Evolutionary conservation across 345 rosid genomes (phyloP).

Genomic region (Carallia pectinifolia): DNA sequence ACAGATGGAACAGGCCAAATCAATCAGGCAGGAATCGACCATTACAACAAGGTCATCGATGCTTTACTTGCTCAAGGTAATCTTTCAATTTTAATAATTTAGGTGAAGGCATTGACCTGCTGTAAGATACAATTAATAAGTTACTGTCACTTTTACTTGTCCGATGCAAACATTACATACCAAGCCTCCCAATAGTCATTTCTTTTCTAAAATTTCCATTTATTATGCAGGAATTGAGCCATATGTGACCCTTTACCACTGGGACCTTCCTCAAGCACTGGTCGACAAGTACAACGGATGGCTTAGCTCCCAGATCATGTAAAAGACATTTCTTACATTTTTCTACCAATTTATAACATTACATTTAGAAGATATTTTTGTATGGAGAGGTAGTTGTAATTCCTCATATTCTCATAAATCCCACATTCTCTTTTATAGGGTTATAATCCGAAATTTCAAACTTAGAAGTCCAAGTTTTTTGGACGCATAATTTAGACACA

Average conservation of each 20-base stretch:
- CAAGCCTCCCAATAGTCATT: not conserved
- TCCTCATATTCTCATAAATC: too few species aligned
- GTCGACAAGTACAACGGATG: constrained; percentile 77
- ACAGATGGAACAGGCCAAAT: constrained; percentile 76
- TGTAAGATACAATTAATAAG: not conserved
- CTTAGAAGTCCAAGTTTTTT: too few species aligned
- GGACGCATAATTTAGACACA: too few species aligned
- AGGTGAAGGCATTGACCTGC: not conserved
- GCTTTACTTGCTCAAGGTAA: constrained; percentile 76
- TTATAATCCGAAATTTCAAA: too few species aligned
- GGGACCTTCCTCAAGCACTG: constrained; percentile 98
- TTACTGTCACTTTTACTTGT: not conserved
- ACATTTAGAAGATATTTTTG: too few species aligned
- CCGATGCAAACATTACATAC: not conserved
- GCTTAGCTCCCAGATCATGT: constrained; percentile 76
- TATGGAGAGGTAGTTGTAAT: too few species aligned
- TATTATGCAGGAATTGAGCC: constrained; percentile 71
- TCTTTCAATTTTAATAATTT: not conserved
- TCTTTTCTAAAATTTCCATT: not conserved
- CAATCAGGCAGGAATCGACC: constrained; percentile 89
- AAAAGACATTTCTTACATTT: constrained; percentile 6
- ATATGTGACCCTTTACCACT: constrained; percentile 83
- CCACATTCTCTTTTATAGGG: too few species aligned
- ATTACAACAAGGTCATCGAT: constrained; percentile 77
- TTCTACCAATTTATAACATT: not conserved